Evolutionary conservation across 2,329 filamentous ascomycete genomes (phyloP), one percentile per base, ranked within the genome.

Genomic region (Paraphoma chrysanthemicola): DNA sequence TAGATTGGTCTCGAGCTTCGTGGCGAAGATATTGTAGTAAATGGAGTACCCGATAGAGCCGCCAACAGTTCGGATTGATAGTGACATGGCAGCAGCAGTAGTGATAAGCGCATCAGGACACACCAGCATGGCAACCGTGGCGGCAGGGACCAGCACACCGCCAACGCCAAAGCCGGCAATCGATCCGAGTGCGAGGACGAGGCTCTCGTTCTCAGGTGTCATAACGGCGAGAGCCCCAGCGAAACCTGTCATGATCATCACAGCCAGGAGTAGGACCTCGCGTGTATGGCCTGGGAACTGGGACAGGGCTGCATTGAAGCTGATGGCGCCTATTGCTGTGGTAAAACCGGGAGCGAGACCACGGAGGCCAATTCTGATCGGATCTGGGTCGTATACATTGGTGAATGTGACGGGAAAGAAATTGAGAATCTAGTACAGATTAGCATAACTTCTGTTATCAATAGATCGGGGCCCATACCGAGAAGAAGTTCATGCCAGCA

Each of bases 31-130:
- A 45, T 73, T 74, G 57, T 72, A 72, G 62, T 75, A 77, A 52
- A 76, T 70, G 3, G 71, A 72, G 42, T 73, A 72, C 28, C 72
- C 73, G n/a, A 77, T 73, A 8, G 68, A 69, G 12, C 74, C 73
- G n/a, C 72, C 74, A 28, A 75, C 72, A 4, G 77, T 78, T 30
- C 81, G 78, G 53, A 83, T 80, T 17, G 77, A 80, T 10, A 81
- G 80, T 30, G 82, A 77, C 18, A 80, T 6, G 62, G 79, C 51
- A 67, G 80, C 70, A 0, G 69, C 70, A n/a, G 73, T 74, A 4
- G 72, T 74, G 44, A 75, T 75, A 6, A 73, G 62, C 4, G 68
- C 60, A 48, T 75, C 73, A 0, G 72, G 71, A 29, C 68, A 72
- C 10, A 73, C 69, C 1, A 73, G 67, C 69, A 72, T 73, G 28